These are phyloP conservation scores for Podosphaera fusca DNA, from an alignment of 2,329 filamentous ascomycete species.

Conservation along the genomic window DNA sequence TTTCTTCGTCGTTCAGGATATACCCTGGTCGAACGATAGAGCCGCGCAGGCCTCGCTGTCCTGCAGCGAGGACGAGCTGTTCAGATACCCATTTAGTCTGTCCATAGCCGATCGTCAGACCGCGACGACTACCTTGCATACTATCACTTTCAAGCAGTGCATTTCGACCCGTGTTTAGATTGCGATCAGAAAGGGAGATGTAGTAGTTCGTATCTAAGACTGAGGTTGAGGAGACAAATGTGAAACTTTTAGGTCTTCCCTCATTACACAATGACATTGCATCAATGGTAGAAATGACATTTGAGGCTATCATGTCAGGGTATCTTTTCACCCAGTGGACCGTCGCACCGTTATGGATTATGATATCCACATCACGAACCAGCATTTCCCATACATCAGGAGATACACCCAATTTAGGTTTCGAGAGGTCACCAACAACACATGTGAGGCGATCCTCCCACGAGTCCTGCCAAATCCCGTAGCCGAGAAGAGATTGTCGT, in stretches of 20 bases:
- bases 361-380: constrained; percentile 40
- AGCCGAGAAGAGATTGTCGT: constrained; percentile 43
- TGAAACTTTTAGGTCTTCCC: constrained; percentile 57
- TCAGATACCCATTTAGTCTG: constrained; percentile 68
- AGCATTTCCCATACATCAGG: constrained; percentile 41
- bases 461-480: constrained; percentile 52
- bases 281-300: constrained; percentile 64
- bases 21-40: constrained; percentile 68
- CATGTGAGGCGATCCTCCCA: constrained; percentile 44
- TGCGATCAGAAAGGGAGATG: constrained; percentile 42
- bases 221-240: constrained; percentile 64
- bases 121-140: constrained; percentile 49
- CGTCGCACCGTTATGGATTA: constrained; percentile 63
- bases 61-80: constrained; percentile 53
- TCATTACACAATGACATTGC: constrained; percentile 51
- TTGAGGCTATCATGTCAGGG: constrained; percentile 43
- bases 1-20: constrained; percentile 48
- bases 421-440: constrained; percentile 50
- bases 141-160: constrained; percentile 44
- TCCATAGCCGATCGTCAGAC: constrained; percentile 70
- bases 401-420: constrained; percentile 51
- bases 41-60: constrained; percentile 50
- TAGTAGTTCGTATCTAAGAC: constrained; percentile 68
- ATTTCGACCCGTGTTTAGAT: constrained; percentile 21
- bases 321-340: constrained; percentile 72